These are phyloP conservation scores for Pulveroboletus ravenelii DNA, from an alignment of 768 basidiomycete genomes.

Conservation along the genomic window DNA sequence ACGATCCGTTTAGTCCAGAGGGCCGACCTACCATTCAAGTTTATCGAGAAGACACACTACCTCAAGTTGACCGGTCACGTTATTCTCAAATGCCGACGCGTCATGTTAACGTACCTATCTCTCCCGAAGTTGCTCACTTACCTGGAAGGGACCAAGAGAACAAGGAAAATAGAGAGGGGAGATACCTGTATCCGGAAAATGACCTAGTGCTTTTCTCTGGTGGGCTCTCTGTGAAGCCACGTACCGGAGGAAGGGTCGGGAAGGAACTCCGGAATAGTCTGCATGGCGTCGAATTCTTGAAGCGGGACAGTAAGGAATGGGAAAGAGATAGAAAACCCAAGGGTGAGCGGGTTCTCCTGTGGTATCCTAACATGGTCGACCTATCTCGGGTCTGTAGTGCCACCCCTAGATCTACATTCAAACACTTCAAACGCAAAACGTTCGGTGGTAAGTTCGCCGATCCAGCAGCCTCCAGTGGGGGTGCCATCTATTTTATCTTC, in stretches of 20 bases:
- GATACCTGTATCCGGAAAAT: slow-evolving; percentile 11
- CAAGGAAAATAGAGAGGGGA: slow-evolving; percentile 37
- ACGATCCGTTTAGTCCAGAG: slow-evolving; percentile 12
- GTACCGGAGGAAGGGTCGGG: slow-evolving; percentile 30
- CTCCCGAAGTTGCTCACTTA: slow-evolving; percentile 12
- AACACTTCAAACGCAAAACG: slow-evolving; percentile 40
- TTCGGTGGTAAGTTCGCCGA: slow-evolving; percentile 48
- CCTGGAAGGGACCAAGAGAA: slow-evolving; percentile 20
- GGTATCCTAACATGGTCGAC: neutral
- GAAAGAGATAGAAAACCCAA: slow-evolving; percentile 48
- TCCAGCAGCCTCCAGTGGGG: slow-evolving; percentile 35
- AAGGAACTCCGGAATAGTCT: slow-evolving; percentile 53
- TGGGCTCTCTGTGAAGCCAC: slow-evolving; percentile 32
- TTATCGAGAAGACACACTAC: slow-evolving; percentile 16
- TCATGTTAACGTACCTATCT: slow-evolving; percentile 7
- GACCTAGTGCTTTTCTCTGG: slow-evolving; percentile 22
- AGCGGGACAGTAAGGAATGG: slow-evolving; percentile 38
- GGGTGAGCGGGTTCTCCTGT: slow-evolving; percentile 35
- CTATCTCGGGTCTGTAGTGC: slow-evolving; percentile 35
- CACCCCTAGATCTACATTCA: slow-evolving; percentile 51
- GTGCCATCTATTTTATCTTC: slow-evolving; percentile 50
- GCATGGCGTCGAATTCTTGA: slow-evolving; percentile 26
- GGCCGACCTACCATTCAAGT: slow-evolving; percentile 17
- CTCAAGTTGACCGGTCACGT: slow-evolving; percentile 17
- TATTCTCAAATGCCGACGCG: slow-evolving; percentile 13